Evolutionary conservation across 2,329 filamentous ascomycete species (phyloP).

Genomic region (Apiospora sp.): DNA sequence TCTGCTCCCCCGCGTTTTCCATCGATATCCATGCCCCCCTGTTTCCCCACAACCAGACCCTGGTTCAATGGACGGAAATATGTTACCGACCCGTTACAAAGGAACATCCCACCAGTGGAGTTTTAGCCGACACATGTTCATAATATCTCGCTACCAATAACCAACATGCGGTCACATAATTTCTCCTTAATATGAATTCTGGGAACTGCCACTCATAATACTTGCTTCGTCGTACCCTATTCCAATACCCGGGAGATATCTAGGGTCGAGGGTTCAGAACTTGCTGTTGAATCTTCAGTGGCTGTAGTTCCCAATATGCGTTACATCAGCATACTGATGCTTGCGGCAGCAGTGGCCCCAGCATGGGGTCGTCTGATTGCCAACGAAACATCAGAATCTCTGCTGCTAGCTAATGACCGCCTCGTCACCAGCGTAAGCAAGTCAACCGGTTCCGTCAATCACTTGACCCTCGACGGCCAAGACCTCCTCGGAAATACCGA

Average conservation of each 20-base stretch:
- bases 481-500: conserved; percentile 59
- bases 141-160: too few species aligned
- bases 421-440: conserved; percentile 48
- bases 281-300: neutral
- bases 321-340: neutral
- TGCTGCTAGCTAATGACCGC: conserved; percentile 49
- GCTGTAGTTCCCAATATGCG: neutral
- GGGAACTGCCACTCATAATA: too few species aligned
- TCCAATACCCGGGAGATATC: neutral
- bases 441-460: conserved; percentile 46
- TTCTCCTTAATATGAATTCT: too few species aligned
- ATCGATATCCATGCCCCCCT: neutral
- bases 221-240: neutral
- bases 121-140: too few species aligned
- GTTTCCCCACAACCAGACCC: neutral
- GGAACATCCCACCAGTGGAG: neutral
- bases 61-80: conserved; percentile 16
- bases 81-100: neutral
- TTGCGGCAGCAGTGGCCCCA: neutral
- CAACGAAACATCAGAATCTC: conserved; percentile 44
- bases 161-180: too few species aligned
- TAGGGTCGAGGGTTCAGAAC: fast-evolving
- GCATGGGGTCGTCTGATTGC: conserved; percentile 36
- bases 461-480: conserved; percentile 46
- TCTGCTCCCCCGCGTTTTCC: neutral